phyloP scores from a whole-genome alignment of 1,284 basidiomycete species.

The Salmacisia buchloeana region DNA sequence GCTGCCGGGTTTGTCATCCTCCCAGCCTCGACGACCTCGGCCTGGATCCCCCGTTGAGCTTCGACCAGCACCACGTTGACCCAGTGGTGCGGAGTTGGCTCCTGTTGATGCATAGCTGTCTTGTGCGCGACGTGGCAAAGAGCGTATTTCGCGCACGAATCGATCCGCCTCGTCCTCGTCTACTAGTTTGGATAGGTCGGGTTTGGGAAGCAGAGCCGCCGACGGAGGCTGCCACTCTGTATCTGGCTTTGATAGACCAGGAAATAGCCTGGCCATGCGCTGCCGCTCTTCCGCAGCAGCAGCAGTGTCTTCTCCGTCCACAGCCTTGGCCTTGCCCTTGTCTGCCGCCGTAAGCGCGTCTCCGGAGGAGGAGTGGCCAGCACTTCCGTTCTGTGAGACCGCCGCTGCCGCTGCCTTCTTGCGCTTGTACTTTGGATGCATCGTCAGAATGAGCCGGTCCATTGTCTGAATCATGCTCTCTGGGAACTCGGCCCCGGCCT shows the following conservation, averaged over 20 bases:
- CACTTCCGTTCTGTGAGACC: too few relatives aligned
- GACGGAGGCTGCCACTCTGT: slow-evolving; percentile 56
- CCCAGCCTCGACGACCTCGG: slow-evolving; percentile 8
- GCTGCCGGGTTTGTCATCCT: slow-evolving; percentile 31
- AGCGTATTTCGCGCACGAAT: not conserved
- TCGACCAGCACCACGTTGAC: slow-evolving; percentile 16
- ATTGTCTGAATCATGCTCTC: slow-evolving; percentile 84
- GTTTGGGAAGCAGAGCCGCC: not conserved
- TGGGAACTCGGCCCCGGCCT: slow-evolving; percentile 78
- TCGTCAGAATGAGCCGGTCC: slow-evolving; percentile 83
- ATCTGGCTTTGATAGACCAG: slow-evolving; percentile 80
- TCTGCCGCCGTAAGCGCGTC: too few relatives aligned
- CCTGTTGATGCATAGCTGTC: slow-evolving; percentile 48
- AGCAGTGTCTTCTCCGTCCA: slow-evolving; percentile 29
- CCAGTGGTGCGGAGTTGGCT: slow-evolving; percentile 54
- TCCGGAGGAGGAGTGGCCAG: too few relatives aligned
- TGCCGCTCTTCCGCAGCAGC: slow-evolving; percentile 59
- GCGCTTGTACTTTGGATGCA: slow-evolving; percentile 90
- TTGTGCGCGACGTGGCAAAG: slow-evolving; percentile 17
- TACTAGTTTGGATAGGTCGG: slow-evolving; percentile 25
- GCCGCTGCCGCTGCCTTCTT: slow-evolving; percentile 24
- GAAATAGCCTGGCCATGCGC: slow-evolving; percentile 77
- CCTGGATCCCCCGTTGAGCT: not conserved
- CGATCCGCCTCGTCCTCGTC: slow-evolving; percentile 56
- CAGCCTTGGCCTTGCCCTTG: slow-evolving; percentile 52